Conservation (phyloP, 2,329 filamentous ascomycete species). For the Diaporthe caulivora region DNA sequence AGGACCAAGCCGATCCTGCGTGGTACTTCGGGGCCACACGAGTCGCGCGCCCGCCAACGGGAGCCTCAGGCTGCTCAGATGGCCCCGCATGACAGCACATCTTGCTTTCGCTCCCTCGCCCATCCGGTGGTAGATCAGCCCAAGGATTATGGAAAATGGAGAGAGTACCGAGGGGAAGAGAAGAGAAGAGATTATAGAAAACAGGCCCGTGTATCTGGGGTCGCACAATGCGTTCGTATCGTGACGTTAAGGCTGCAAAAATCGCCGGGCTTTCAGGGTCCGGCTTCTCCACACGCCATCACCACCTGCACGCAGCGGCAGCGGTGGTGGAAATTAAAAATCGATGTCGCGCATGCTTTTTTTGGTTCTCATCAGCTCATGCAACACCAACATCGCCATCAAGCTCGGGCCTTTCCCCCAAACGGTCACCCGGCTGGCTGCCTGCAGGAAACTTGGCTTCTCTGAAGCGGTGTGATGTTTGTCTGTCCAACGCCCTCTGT, state of each 20-base stretch:
- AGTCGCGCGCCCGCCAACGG: slow-evolving; percentile 17
- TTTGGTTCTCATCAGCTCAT: slow-evolving; percentile 16
- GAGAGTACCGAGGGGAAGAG: too few species aligned
- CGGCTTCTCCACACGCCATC: slow-evolving; percentile 10
- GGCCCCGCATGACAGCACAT: slow-evolving; percentile 1
- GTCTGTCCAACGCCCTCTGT: neutral
- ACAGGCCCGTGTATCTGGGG: neutral
- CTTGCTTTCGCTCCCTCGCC: slow-evolving; percentile 14
- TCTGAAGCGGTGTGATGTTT: slow-evolving; percentile 8
- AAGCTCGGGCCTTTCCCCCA: slow-evolving; percentile 4
- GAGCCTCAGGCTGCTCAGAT: neutral
- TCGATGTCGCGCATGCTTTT: slow-evolving; percentile 10
- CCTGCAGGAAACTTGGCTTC: slow-evolving; percentile 8
- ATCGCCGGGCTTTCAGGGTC: neutral
- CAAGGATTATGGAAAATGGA: slow-evolving; percentile 5
- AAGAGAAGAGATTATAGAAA: neutral
- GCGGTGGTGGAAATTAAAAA: slow-evolving; percentile 13
- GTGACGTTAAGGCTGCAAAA: neutral
- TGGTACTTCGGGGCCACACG: slow-evolving; percentile 2
- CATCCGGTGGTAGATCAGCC: slow-evolving; percentile 6
- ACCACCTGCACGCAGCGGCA: neutral
- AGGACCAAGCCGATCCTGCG: slow-evolving; percentile 11
- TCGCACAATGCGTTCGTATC: slow-evolving; percentile 21
- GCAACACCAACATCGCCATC: slow-evolving; percentile 2
- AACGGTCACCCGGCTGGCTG: neutral